These are phyloP conservation scores for Nemania sp. DNA, from an alignment of 2,329 filamentous ascomycete genomes.

Conservation along the genomic window DNA sequence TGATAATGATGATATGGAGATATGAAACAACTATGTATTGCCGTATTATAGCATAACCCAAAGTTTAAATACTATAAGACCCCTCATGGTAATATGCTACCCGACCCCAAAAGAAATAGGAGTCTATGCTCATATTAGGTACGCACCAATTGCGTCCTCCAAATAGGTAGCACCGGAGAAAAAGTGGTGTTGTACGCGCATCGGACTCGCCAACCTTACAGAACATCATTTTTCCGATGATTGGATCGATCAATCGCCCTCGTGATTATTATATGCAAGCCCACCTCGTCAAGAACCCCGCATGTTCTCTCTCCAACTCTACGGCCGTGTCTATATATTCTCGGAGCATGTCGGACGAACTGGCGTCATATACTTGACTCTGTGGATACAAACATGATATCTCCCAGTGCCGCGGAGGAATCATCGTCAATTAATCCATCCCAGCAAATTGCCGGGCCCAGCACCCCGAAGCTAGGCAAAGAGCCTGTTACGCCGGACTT, in stretches of 20 bases:
- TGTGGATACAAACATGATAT: constrained; percentile 3
- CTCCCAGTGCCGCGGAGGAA: not conserved
- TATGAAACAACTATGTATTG: no score
- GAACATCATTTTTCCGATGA: no score
- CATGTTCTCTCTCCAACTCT: not conserved
- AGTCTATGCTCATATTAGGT: no score
- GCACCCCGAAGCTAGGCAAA: constrained; percentile 1
- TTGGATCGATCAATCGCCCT: constrained; percentile 1
- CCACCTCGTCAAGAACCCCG: not conserved
- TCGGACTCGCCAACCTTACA: no score
- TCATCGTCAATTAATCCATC: not conserved
- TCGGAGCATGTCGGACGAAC: not conserved
- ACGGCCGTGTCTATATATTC: constrained; percentile 2
- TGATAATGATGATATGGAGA: no score
- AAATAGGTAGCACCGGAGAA: not conserved
- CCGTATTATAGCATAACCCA: no score
- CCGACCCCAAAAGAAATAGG: no score
- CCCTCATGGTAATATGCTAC: no score
- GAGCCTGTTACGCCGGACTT: constrained; percentile 12
- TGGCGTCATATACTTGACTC: constrained; percentile 2
- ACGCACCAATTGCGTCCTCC: no score
- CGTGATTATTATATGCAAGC: constrained; percentile 6
- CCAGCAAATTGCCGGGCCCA: not conserved
- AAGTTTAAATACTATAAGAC: no score
- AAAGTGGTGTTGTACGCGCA: not conserved